These are phyloP conservation scores for Didymella segeticola DNA, from an alignment of 2,329 filamentous ascomycete species.

Conservation along the genomic window DNA sequence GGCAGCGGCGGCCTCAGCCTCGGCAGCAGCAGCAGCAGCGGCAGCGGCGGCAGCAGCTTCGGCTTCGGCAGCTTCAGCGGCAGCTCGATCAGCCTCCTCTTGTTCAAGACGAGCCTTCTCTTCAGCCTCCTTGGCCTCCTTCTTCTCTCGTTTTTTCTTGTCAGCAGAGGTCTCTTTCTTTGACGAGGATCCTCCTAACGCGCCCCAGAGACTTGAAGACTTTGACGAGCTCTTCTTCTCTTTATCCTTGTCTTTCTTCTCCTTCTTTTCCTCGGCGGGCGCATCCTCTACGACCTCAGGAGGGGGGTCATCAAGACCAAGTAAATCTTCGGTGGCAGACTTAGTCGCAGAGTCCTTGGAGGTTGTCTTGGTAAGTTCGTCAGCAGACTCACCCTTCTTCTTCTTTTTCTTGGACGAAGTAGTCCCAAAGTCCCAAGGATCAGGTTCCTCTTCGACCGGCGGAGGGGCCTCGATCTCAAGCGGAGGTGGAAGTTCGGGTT, in stretches of 20 bases:
- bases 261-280: slow-evolving; percentile 32
- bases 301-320: slow-evolving; percentile 40
- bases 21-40: slow-evolving; percentile 24
- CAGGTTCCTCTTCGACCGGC: slow-evolving; percentile 48
- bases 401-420: slow-evolving; percentile 44
- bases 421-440: slow-evolving; percentile 33
- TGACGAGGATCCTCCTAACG: slow-evolving; percentile 18
- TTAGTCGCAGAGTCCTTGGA: slow-evolving; percentile 38
- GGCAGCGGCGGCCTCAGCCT: slow-evolving; percentile 17
- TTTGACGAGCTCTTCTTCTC: slow-evolving; percentile 25
- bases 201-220: slow-evolving; percentile 30
- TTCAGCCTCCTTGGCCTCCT: slow-evolving; percentile 41
- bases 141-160: slow-evolving; percentile 44
- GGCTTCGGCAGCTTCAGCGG: slow-evolving; percentile 49
- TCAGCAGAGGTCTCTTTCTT: slow-evolving; percentile 47
- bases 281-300: slow-evolving; percentile 20
- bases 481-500: slow-evolving; percentile 52
- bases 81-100: slow-evolving; percentile 45
- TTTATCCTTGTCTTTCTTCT: slow-evolving; percentile 38
- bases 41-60: slow-evolving; percentile 29
- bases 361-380: slow-evolving; percentile 40
- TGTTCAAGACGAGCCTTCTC: slow-evolving; percentile 44
- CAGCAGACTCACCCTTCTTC: slow-evolving; percentile 39
- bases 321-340: slow-evolving; percentile 47
- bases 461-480: slow-evolving; percentile 59